Percentiles rank a stretch among this genome's conserved stretches.
These are phyloP conservation scores for Hypoxylon intermedium DNA, from an alignment of 495 filamentous ascomycete species.

Conservation along the genomic window DNA sequence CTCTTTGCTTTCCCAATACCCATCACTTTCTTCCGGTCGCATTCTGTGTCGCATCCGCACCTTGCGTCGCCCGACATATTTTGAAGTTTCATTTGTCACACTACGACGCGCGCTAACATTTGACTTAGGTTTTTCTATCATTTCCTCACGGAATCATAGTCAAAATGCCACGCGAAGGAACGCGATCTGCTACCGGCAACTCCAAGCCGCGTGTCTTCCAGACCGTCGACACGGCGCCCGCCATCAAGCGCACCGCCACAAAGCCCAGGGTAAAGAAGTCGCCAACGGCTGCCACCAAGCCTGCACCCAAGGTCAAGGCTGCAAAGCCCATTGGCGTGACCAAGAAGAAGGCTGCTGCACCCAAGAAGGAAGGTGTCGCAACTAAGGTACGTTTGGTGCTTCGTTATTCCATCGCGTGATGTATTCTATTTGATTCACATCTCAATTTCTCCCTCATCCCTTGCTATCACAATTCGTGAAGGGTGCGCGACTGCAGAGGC, in stretches of 20 bases:
- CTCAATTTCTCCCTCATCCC: too few species aligned
- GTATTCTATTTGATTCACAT: too few species aligned
- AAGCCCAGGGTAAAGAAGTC: constrained; percentile 50
- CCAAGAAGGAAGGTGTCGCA: constrained; percentile 57
- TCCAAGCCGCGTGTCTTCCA: constrained; percentile 61
- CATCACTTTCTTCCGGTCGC: constrained; percentile 34
- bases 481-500: too few species aligned
- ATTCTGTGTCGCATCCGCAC: constrained; percentile 35
- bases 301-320: constrained; percentile 49
- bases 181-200: constrained; percentile 62
- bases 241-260: constrained; percentile 54
- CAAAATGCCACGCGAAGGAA: constrained; percentile 64
- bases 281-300: constrained; percentile 38
- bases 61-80: constrained; percentile 29
- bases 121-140: constrained; percentile 31
- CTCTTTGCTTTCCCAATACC: neutral
- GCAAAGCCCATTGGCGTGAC: constrained; percentile 61
- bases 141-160: constrained; percentile 26
- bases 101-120: constrained; percentile 34
- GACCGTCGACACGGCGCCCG: constrained; percentile 56
- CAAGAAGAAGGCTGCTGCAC: constrained; percentile 58
- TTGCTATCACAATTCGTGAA: too few species aligned
- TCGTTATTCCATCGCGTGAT: neutral
- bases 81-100: neutral
- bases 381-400: constrained; percentile 54